Conservation (phyloP, 495 filamentous ascomycete species). For the Xylaria scruposa region DNA sequence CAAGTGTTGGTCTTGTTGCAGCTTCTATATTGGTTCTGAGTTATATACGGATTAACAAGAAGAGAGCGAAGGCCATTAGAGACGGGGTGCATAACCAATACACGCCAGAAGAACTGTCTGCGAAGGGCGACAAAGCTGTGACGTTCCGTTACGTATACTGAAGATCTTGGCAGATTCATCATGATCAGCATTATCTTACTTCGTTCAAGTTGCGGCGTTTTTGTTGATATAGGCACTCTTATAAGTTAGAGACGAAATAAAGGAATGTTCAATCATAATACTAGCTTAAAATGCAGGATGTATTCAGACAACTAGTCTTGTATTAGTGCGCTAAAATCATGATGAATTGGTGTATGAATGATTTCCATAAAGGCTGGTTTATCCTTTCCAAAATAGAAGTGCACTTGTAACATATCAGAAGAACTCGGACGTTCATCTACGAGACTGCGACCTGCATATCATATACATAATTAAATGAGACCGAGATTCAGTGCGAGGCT, state of each 20-base stretch:
- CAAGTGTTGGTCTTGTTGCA: constrained; percentile 65
- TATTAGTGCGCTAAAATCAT: too few species aligned
- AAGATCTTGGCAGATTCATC: not conserved
- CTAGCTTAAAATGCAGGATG: not conserved
- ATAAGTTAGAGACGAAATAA: not conserved
- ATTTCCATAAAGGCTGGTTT: not conserved
- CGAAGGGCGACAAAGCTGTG: constrained; percentile 67
- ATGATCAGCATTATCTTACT: not conserved
- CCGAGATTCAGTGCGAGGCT: not conserved
- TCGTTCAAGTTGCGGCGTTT: not conserved
- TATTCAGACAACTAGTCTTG: too few species aligned
- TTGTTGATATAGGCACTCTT: not conserved
- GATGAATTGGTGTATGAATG: not conserved
- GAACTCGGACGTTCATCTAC: too few species aligned
- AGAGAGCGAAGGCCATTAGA: constrained; percentile 54
- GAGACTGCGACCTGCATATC: not conserved
- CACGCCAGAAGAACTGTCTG: constrained; percentile 61
- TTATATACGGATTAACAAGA: constrained; percentile 68
- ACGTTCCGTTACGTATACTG: constrained; percentile 66
- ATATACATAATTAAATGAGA: not conserved
- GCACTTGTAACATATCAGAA: too few species aligned
- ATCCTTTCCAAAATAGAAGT: too few species aligned
- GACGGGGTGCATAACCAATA: constrained; percentile 54
- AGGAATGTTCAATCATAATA: not conserved
- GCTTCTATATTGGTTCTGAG: constrained; percentile 58